Evolutionary conservation across 345 rosid genomes (phyloP).

Genomic region (Laguncularia racemosa): DNA sequence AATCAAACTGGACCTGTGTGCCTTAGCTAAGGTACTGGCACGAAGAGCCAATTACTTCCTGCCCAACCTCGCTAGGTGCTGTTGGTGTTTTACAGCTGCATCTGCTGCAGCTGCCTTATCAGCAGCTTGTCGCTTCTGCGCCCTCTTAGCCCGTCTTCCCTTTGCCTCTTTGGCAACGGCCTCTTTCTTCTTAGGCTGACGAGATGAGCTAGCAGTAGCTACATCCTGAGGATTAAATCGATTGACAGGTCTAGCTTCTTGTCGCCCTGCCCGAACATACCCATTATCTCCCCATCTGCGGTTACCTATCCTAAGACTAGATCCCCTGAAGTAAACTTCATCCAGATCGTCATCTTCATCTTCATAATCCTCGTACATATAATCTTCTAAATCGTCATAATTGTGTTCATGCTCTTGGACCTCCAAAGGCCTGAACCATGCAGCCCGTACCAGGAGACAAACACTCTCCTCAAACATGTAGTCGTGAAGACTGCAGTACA

Average conservation of each 20-base stretch:
- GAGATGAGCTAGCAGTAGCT: conserved; percentile 46
- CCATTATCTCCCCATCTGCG: conserved; percentile 97
- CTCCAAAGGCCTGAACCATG: conserved; percentile 65
- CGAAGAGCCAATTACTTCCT: conserved; percentile 8
- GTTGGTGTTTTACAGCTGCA: conserved; percentile 44
- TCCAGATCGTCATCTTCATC: conserved; percentile 45
- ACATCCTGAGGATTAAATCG: conserved; percentile 27
- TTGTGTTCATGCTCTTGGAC: conserved; percentile 36
- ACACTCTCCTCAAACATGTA: conserved; percentile 95
- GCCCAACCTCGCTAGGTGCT: conserved; percentile 21
- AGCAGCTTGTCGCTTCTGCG: conserved; percentile 90
- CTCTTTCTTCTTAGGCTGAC: conserved; percentile 53
- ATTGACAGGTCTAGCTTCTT: conserved; percentile 68
- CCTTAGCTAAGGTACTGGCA: no score
- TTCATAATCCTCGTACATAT: conserved; percentile 39
- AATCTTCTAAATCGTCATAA: conserved; percentile 35
- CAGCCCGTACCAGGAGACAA: conserved; percentile 79
- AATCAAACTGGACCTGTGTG: no score
- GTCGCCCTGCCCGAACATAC: conserved; percentile 75
- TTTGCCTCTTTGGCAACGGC: conserved; percentile 28
- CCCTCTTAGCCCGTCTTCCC: conserved; percentile 85
- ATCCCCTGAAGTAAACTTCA: conserved; percentile 46
- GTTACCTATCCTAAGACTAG: conserved; percentile 66
- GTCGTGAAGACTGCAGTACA: conserved; percentile 53
- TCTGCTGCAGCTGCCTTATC: conserved; percentile 68